Percentiles rank a stretch among this genome's conserved stretches.
phyloP scores from a whole-genome alignment of 768 basidiomycete genomes.

The Rhodotorula graminis region DNA sequence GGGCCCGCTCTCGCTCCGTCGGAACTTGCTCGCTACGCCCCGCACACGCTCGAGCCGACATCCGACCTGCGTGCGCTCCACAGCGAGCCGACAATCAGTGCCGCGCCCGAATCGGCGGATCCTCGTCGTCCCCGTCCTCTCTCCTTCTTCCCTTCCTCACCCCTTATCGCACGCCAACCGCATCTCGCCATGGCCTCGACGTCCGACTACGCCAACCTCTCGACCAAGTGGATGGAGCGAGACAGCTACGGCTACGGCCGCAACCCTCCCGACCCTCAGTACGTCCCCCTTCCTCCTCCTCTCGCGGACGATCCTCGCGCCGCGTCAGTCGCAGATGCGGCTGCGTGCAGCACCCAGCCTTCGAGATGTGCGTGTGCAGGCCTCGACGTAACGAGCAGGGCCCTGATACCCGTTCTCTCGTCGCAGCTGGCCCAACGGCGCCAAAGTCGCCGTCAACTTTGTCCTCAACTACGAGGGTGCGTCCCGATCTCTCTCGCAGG shows the following conservation, averaged over 20 bases:
- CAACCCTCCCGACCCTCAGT: conserved; percentile 3
- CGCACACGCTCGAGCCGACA: too few relatives aligned
- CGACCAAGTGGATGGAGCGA: conserved; percentile 9
- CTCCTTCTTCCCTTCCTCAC: not conserved
- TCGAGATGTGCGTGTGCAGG: too few relatives aligned
- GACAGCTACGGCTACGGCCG: conserved; percentile 17
- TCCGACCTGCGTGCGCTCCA: too few relatives aligned
- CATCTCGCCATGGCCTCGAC: not conserved
- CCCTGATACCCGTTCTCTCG: too few relatives aligned
- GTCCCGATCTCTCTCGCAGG: not conserved
- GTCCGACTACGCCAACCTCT: not conserved
- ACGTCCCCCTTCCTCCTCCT: not conserved
- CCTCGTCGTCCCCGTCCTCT: not conserved
- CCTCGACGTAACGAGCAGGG: too few relatives aligned
- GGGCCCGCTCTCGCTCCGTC: too few relatives aligned
- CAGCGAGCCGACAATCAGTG: too few relatives aligned
- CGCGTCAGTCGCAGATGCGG: not conserved
- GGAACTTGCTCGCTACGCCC: too few relatives aligned
- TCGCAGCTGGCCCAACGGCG: conserved; percentile 24
- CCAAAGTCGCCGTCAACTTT: conserved; percentile 38
- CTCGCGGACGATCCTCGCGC: not conserved
- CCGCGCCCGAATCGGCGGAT: not conserved
- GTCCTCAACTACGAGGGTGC: conserved; percentile 28
- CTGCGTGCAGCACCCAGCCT: too few relatives aligned
- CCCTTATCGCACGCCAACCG: not conserved